A percentile compares a stretch with the other conserved stretches of the same genome.
Evolutionary conservation across 148 eudicot genomes (phyloP).

Genomic region (Persicaria tinctoria): DNA sequence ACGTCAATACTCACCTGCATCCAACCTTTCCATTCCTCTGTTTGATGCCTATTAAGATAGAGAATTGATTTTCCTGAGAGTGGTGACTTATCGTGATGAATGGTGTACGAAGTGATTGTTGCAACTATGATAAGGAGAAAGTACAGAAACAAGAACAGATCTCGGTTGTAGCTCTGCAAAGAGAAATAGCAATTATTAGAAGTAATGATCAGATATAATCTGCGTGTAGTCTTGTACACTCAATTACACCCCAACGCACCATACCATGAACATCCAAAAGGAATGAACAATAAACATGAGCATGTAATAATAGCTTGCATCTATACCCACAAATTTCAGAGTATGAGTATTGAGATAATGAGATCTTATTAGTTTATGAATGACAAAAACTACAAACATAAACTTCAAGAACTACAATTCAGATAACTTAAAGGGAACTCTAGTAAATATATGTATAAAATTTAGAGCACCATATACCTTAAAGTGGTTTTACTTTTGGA

Average conservation of each 20-base stretch:
- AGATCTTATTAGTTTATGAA: not conserved
- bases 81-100: slow-evolving; percentile 76
- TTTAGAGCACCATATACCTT: not conserved
- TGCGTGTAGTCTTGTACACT: not conserved
- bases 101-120: slow-evolving; percentile 73
- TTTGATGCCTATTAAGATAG: slow-evolving; percentile 92
- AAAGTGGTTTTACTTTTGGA: not conserved
- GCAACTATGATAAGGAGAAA: slow-evolving; percentile 77
- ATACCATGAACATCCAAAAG: not conserved
- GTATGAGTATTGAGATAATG: not conserved
- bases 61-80: slow-evolving; percentile 72
- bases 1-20: slow-evolving; percentile 65
- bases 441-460: not conserved
- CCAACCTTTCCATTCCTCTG: slow-evolving; percentile 99
- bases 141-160: slow-evolving; percentile 89
- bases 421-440: not conserved
- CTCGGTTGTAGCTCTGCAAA: slow-evolving; percentile 84
- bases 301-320: not conserved
- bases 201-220: not conserved
- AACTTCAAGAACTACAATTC: not conserved
- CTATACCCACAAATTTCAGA: not conserved
- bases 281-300: not conserved
- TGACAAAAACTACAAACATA: not conserved
- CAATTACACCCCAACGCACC: not conserved
- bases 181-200: slow-evolving; percentile 8